Evolutionary conservation across 164 flowering plant genomes (phyloP).

Genomic region (Kalanchoe fedtschenkoi): DNA sequence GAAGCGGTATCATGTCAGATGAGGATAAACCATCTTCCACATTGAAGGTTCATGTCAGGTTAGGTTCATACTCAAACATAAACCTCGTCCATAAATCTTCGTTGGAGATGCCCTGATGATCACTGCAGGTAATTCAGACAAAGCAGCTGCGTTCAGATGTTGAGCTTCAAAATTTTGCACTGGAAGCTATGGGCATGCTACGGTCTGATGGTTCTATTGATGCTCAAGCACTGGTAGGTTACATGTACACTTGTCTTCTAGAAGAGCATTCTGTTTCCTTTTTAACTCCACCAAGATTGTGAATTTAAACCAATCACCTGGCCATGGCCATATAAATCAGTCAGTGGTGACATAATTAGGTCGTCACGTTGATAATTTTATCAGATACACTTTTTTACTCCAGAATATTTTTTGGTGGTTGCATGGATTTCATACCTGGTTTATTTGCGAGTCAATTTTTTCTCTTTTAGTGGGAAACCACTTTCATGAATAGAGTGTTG

Average conservation of each 20-base stretch:
- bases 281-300: not conserved
- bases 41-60: too few species aligned
- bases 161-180: slow-evolving; percentile 65
- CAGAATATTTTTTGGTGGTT: too few species aligned
- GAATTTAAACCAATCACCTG: not conserved
- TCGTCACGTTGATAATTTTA: not conserved
- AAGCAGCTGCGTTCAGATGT: slow-evolving; percentile 64
- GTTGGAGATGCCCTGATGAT: too few species aligned
- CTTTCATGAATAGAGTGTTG: not conserved
- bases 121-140: slow-evolving; percentile 58
- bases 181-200: slow-evolving; percentile 76
- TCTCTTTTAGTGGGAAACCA: not conserved
- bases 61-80: too few species aligned
- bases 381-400: too few species aligned
- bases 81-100: too few species aligned
- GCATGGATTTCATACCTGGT: too few species aligned
- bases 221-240: slow-evolving; percentile 81
- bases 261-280: not conserved
- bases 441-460: not conserved
- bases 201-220: slow-evolving; percentile 47
- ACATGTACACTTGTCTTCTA: not conserved
- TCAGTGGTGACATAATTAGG: not conserved
- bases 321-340: not conserved
- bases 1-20: too few species aligned
- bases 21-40: too few species aligned